These are phyloP conservation scores for Chlamydomonas sphaeroides DNA, from an alignment of 139 green algal genomes.

Conservation along the genomic window DNA sequence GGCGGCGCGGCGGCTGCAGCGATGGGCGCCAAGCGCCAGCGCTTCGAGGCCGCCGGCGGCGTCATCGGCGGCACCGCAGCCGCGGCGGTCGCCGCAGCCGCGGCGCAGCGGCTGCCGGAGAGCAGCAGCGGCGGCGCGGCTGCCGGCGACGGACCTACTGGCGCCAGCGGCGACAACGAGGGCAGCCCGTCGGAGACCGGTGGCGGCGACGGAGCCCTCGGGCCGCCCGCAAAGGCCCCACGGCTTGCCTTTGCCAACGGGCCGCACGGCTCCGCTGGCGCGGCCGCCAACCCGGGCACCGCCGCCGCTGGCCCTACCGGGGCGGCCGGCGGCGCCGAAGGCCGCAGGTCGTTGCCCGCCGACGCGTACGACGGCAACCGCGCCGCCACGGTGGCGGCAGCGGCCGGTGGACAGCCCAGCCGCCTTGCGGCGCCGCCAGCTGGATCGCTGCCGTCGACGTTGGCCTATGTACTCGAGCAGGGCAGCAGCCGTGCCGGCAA, in stretches of 20 bases:
- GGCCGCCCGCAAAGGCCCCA: background rate
- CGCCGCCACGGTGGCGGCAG: background rate
- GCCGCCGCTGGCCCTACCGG: background rate
- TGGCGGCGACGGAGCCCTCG: background rate
- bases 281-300: background rate
- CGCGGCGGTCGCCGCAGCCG: background rate
- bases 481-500: slow-evolving; percentile 36
- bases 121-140: background rate
- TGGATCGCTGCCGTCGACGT: slow-evolving; percentile 9
- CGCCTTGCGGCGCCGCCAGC: background rate
- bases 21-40: slow-evolving; percentile 2
- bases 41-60: background rate
- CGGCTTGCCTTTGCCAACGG: background rate
- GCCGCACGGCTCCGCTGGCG: background rate
- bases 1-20: background rate
- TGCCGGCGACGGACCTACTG: background rate
- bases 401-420: background rate
- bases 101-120: background rate
- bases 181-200: background rate
- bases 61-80: background rate
- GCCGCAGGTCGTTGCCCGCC: too few relatives aligned
- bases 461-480: slow-evolving; percentile 30
- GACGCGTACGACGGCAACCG: background rate
- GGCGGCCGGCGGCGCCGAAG: background rate
- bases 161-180: background rate